Evolutionary conservation across 441 rosid genomes (phyloP).

Genomic region (Gossypium lobatum): DNA sequence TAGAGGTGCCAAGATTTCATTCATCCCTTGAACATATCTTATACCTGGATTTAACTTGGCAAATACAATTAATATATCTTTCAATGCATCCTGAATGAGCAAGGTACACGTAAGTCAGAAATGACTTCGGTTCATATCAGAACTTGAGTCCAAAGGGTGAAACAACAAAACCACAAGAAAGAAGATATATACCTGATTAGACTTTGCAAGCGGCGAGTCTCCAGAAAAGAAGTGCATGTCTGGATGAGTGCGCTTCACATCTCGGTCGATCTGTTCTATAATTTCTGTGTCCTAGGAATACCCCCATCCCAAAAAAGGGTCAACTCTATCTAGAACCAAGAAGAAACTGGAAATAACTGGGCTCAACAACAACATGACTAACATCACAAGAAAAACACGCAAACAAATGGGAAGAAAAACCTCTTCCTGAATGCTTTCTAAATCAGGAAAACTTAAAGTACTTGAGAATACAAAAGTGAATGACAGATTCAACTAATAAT

Average conservation of each 20-base stretch:
- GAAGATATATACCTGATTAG: constrained; percentile 63
- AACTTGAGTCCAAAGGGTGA: constrained; percentile 5
- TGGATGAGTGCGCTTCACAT: constrained; percentile 96
- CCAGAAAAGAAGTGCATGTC: constrained; percentile 88
- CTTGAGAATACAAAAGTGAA: background rate
- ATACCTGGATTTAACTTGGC: constrained; percentile 96
- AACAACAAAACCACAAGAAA: background rate
- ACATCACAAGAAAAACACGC: background rate
- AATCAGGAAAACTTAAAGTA: background rate
- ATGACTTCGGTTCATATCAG: constrained; percentile 12
- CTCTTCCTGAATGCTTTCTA: background rate
- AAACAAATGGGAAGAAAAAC: background rate
- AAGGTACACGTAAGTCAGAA: constrained; percentile 24
- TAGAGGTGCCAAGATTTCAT: constrained; percentile 88
- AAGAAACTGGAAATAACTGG: background rate
- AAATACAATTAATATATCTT: constrained; percentile 66
- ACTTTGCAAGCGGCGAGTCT: constrained; percentile 61
- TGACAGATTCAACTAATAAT: background rate
- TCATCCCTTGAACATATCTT: constrained; percentile 99
- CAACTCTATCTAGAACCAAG: background rate
- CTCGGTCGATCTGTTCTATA: constrained; percentile 90
- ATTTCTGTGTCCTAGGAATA: constrained; percentile 67
- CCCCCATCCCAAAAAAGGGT: background rate
- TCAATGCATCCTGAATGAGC: constrained; percentile 72
- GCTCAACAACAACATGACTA: background rate